phyloP scores from a whole-genome alignment of 768 basidiomycete species.

The Aureoboletus auriporus region DNA sequence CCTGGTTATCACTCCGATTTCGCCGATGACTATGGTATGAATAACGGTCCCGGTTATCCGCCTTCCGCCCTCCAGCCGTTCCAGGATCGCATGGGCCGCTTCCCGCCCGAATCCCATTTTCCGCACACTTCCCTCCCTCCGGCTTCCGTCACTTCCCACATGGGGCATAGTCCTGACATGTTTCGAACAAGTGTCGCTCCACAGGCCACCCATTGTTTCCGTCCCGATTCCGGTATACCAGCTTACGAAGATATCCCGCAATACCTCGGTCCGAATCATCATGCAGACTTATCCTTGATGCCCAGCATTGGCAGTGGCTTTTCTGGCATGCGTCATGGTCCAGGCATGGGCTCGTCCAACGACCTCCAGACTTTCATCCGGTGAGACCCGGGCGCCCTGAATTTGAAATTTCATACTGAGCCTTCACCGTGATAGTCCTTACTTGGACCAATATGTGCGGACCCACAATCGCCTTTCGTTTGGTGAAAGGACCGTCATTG shows the following conservation, averaged over 20 bases:
- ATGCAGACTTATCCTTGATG: constrained; percentile 58
- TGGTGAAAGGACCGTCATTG: constrained; percentile 91
- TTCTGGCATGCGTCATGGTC: constrained; percentile 58
- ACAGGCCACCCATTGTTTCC: constrained; percentile 62
- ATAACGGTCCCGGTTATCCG: constrained; percentile 42
- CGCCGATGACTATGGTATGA: constrained; percentile 59
- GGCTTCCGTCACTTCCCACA: constrained; percentile 43
- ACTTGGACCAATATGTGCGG: constrained; percentile 80
- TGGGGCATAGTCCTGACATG: constrained; percentile 50
- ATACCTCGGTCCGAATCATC: constrained; percentile 50
- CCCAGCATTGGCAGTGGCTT: constrained; percentile 59
- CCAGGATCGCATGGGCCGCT: constrained; percentile 55
- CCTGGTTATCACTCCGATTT: constrained; percentile 56
- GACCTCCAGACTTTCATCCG: constrained; percentile 81
- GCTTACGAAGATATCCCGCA: constrained; percentile 58
- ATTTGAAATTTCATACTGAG: constrained; percentile 15
- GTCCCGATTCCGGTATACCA: constrained; percentile 45
- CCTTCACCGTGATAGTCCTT: constrained; percentile 48
- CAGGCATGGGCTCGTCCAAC: constrained; percentile 56
- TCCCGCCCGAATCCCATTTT: constrained; percentile 52
- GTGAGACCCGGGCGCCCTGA: constrained; percentile 35
- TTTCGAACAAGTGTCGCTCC: constrained; percentile 63
- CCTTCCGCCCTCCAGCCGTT: constrained; percentile 53
- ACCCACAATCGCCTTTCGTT: constrained; percentile 83
- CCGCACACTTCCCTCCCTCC: constrained; percentile 39